Conservation (phyloP, 2,329 filamentous ascomycete genomes). For the Phyllosticta citrichinensis region DNA sequence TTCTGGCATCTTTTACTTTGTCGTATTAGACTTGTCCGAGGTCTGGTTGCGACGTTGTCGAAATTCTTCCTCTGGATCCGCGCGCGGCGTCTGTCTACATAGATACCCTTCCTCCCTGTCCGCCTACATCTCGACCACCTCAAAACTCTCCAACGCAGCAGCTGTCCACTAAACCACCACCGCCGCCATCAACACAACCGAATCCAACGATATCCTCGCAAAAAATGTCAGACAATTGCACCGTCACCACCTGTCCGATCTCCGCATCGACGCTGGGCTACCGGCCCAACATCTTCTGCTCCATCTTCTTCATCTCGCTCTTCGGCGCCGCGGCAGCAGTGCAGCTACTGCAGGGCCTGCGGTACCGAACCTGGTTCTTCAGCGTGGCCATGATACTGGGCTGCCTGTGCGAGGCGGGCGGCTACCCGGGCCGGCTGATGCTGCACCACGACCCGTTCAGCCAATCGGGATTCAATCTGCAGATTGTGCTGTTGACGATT, state of each 20-base stretch:
- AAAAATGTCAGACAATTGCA: constrained; percentile 4
- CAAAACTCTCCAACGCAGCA: not conserved
- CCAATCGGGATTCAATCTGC: not conserved
- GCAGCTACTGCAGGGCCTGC: constrained; percentile 40
- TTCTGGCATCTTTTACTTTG: not conserved
- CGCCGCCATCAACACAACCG: not conserved
- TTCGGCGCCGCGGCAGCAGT: constrained; percentile 40
- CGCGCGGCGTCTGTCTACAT: too few species aligned
- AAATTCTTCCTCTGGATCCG: too few species aligned
- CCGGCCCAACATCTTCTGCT: constrained; percentile 40
- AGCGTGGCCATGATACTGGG: constrained; percentile 40
- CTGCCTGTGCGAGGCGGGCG: constrained; percentile 41
- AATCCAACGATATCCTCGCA: not conserved
- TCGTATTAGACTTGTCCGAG: not conserved
- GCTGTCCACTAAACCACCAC: not conserved
- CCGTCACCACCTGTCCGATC: constrained; percentile 34
- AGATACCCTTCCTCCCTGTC: too few species aligned
- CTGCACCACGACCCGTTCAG: constrained; percentile 44
- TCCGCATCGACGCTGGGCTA: constrained; percentile 44
- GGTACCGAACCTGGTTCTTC: constrained; percentile 47
- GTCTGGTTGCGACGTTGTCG: too few species aligned
- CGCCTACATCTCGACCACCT: too few species aligned
- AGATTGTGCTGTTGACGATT: constrained; percentile 35
- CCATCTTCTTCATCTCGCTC: constrained; percentile 43
- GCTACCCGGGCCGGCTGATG: constrained; percentile 46